phyloP scores from a whole-genome alignment of 1,284 basidiomycete genomes.

The Sporisorium scitamineum region DNA sequence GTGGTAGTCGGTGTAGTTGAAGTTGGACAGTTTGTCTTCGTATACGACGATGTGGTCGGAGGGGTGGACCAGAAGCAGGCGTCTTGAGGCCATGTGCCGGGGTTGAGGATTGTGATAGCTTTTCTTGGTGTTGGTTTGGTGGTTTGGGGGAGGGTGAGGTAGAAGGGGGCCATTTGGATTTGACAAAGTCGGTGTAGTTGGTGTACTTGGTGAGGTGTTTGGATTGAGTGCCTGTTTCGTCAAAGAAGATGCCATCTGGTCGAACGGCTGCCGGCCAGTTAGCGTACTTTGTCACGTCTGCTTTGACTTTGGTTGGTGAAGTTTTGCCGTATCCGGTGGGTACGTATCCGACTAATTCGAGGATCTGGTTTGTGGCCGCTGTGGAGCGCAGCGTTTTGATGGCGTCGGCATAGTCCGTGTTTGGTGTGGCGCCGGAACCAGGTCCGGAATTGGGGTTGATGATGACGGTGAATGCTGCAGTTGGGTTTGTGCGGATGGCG shows the following conservation, averaged over 20 bases:
- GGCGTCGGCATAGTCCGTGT: slow-evolving; percentile 12
- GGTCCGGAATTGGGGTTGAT: slow-evolving; percentile 37
- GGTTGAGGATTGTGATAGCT: slow-evolving; percentile 26
- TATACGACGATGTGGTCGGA: slow-evolving; percentile 27
- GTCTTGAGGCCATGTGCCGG: slow-evolving; percentile 25
- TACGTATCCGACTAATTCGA: slow-evolving; percentile 29
- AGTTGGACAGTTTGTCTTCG: slow-evolving; percentile 33
- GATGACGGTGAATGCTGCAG: slow-evolving; percentile 24
- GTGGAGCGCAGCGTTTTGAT: slow-evolving; percentile 18
- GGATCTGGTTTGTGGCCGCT: slow-evolving; percentile 2
- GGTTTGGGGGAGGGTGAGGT: no score
- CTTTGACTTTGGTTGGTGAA: not conserved
- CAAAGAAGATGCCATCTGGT: slow-evolving; percentile 28
- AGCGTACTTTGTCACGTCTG: slow-evolving; percentile 9
- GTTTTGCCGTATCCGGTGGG: slow-evolving; percentile 19
- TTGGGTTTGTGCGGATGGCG: slow-evolving; percentile 19
- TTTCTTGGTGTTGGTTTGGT: not conserved
- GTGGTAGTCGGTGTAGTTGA: slow-evolving; percentile 20
- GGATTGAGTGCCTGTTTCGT: slow-evolving; percentile 11
- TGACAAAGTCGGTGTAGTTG: slow-evolving; percentile 20
- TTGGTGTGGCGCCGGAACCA: slow-evolving; percentile 1
- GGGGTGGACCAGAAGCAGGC: slow-evolving; percentile 11
- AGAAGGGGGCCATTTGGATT: not conserved
- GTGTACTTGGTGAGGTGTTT: slow-evolving; percentile 11
- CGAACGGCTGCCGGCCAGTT: slow-evolving; percentile 5